Percentiles rank a stretch among this genome's conserved stretches.
These are phyloP conservation scores for Torulaspora pretoriensis DNA, from an alignment of 1,139 yeast species.

Conservation along the genomic window DNA sequence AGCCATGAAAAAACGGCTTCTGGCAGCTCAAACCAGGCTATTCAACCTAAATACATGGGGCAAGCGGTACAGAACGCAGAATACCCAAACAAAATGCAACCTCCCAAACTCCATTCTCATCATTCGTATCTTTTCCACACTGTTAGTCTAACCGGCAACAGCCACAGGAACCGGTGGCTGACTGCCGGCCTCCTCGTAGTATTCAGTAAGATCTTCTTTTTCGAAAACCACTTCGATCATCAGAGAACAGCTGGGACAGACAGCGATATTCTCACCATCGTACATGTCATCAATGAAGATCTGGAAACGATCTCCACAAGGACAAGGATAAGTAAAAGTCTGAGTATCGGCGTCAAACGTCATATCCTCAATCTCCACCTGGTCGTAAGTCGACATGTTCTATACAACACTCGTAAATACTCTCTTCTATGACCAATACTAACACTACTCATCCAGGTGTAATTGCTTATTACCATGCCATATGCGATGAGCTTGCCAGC, in stretches of 20 bases:
- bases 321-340: slow-evolving; percentile 92
- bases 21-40: not conserved
- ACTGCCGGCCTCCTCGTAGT: slow-evolving; percentile 38
- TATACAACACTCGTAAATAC: not conserved
- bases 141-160: slow-evolving; percentile 10
- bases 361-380: slow-evolving; percentile 95
- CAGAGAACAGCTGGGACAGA: slow-evolving; percentile 92
- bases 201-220: slow-evolving; percentile 45
- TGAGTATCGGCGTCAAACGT: slow-evolving; percentile 78
- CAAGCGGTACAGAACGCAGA: not conserved
- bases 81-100: not conserved
- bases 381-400: slow-evolving; percentile 69
- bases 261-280: slow-evolving; percentile 92
- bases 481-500: slow-evolving; percentile 4
- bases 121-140: not conserved
- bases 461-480: not conserved
- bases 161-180: slow-evolving; percentile 32
- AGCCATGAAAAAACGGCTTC: not conserved
- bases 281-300: slow-evolving; percentile 76
- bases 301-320: slow-evolving; percentile 95
- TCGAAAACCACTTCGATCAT: slow-evolving; percentile 93
- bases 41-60: not conserved
- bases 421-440: not conserved
- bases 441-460: not conserved
- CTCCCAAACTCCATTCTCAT: not conserved